These are phyloP conservation scores for Penicillium bovifimosum DNA, from an alignment of 495 filamentous ascomycete species.

Conservation along the genomic window DNA sequence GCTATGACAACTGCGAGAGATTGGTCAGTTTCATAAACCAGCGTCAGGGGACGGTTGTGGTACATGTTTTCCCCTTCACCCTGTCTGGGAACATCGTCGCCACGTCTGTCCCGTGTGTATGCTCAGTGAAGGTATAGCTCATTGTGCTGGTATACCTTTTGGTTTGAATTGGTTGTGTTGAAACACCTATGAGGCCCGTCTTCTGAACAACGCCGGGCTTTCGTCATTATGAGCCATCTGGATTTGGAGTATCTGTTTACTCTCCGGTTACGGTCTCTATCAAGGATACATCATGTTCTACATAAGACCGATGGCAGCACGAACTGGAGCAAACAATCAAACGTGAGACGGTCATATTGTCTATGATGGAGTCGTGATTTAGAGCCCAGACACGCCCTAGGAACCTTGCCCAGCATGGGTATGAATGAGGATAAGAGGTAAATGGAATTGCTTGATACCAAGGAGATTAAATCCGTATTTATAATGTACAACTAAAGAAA, in stretches of 20 bases:
- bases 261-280: no score
- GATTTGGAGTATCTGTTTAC: neutral
- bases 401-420: neutral
- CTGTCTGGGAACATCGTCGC: slow-evolving; percentile 31
- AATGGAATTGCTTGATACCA: neutral
- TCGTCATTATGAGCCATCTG: slow-evolving; percentile 6
- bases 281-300: no score
- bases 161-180: neutral
- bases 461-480: neutral
- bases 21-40: slow-evolving; percentile 3
- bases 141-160: slow-evolving; percentile 1
- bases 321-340: neutral
- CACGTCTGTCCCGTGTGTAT: slow-evolving; percentile 31
- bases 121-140: slow-evolving; percentile 10
- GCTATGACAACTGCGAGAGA: slow-evolving; percentile 12
- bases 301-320: neutral
- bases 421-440: neutral
- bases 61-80: slow-evolving; percentile 38
- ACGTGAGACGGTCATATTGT: neutral
- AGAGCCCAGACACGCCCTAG: neutral
- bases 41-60: neutral
- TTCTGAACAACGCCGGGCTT: neutral
- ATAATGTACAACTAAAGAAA: slow-evolving; percentile 8
- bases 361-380: neutral
- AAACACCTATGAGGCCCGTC: neutral